Conservation (phyloP, 2,329 filamentous ascomycete genomes). For the Claviceps quebecensis region DNA sequence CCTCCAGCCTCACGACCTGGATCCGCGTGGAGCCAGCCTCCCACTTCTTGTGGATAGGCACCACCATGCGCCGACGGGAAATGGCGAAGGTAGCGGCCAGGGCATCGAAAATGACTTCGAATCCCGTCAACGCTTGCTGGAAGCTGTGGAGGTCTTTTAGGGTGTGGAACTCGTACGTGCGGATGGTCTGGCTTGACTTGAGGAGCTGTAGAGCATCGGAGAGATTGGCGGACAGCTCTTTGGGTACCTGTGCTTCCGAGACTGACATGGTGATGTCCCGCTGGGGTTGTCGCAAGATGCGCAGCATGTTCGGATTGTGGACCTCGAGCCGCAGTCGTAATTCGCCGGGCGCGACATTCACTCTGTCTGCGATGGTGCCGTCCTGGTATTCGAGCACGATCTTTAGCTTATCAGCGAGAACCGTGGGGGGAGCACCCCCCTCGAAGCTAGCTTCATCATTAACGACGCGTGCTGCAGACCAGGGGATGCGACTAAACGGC, state of each 20-base stretch:
- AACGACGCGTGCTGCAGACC: constrained; percentile 57
- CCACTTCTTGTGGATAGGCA: constrained; percentile 90
- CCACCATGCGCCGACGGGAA: constrained; percentile 72
- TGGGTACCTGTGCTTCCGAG: constrained; percentile 49
- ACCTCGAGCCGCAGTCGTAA: constrained; percentile 53
- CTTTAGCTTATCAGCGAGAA: constrained; percentile 63
- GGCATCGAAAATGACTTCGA: constrained; percentile 59
- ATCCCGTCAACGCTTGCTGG: constrained; percentile 67
- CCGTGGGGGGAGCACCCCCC: constrained; percentile 45
- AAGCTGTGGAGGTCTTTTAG: constrained; percentile 62
- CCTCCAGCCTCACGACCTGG: constrained; percentile 59
- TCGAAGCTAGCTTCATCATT: constrained; percentile 55
- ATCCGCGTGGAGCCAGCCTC: constrained; percentile 68
- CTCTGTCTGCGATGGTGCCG: constrained; percentile 67
- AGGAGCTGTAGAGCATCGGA: constrained; percentile 48
- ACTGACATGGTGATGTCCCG: constrained; percentile 65
- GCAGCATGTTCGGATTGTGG: constrained; percentile 45
- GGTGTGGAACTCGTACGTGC: constrained; percentile 55
- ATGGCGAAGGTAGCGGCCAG: constrained; percentile 66
- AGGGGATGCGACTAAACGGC: constrained; percentile 38
- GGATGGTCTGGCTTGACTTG: constrained; percentile 46
- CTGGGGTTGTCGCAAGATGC: constrained; percentile 59
- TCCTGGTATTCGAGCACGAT: constrained; percentile 62
- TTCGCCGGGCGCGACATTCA: constrained; percentile 70
- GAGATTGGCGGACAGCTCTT: constrained; percentile 49